Base-by-base conservation (phyloP, 1,284 basidiomycete genomes). In the Ceraceosorus bombacis region DNA sequence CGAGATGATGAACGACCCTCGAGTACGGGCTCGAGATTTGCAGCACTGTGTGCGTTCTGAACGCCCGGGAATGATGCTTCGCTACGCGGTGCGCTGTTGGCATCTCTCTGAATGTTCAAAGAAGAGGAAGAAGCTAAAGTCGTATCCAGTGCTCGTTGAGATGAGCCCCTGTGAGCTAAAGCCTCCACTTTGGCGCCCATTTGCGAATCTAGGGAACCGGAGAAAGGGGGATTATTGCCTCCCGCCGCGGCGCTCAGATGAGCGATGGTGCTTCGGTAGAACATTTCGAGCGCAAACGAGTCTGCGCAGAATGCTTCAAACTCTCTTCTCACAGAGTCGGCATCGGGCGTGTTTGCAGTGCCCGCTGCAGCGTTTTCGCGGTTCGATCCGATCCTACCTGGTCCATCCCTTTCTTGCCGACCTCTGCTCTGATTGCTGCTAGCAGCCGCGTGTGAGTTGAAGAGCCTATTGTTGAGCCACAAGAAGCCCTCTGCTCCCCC, bases 391-490 rank as follows among this genome's bases (percentile, higher is more conserved):
- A 15, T 41, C 8, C 37, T 43, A 38, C 37, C 54, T 27, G 27
- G 50, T 38, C 53, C 36, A 37, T 38, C 46, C 39, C 41, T 38
- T 6, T 36, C 48, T 43, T 38, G 41, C 53, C 55, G 13, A 27
- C 46, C 13, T n/a, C 41, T 15, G 17, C 12, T 27, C 41, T 17
- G 8, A 12, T 27, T 9, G 40, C 50, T 51, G 43, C 12, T 39
- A 17, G 60, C 37, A 10, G 51, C 51, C 12, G 61, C n/a, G 50
- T 73, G 73, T 37, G 67, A 69, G 51, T 65, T 72, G 59, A 68
- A 71, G 5, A 76, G 53, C 5, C 75, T 68, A 41, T 77, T 77
- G 58, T 73, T 70, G 10, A 77, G 62, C 76, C 76, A 78, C 13
- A 78, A 53, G 55, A 75, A 76, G 9, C 76, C 76, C 41, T 69